Percentiles rank a stretch among this genome's conserved stretches.
phyloP scores from a whole-genome alignment of 2,329 filamentous ascomycete species.

The Rachicladosporium sp. region DNA sequence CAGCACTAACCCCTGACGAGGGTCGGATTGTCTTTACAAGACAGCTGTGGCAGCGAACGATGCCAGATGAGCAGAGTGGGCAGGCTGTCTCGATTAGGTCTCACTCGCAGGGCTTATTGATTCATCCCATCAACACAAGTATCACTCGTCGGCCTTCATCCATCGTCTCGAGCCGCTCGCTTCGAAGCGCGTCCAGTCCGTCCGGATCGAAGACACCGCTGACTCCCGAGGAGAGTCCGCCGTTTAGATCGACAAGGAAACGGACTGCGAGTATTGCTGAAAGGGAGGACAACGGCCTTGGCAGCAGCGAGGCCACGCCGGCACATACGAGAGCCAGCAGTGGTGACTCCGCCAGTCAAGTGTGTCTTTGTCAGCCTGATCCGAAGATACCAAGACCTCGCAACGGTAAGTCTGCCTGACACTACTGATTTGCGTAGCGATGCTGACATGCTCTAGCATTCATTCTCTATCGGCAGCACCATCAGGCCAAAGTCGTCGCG shows the following conservation, averaged over 20 bases:
- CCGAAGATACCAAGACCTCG: conserved; percentile 59
- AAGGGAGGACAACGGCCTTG: conserved; percentile 18
- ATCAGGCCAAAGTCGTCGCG: conserved; percentile 69
- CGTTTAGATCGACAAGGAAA: conserved; percentile 22
- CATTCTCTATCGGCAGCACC: conserved; percentile 90
- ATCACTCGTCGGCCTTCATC: conserved; percentile 18
- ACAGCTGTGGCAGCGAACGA: conserved; percentile 26
- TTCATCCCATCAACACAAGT: conserved; percentile 5
- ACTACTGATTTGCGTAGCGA: no score
- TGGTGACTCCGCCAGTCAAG: conserved; percentile 36
- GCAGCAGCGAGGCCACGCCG: conserved; percentile 14
- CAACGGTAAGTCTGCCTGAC: conserved; percentile 45
- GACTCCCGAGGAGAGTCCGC: conserved; percentile 25
- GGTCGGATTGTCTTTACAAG: conserved; percentile 24
- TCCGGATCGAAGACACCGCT: conserved; percentile 21
- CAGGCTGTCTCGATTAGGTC: conserved; percentile 20
- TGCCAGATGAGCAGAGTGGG: conserved; percentile 20
- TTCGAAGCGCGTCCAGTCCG: conserved; percentile 18
- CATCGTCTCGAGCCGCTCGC: conserved; percentile 19
- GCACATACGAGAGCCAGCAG: conserved; percentile 20
- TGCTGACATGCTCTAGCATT: conserved; percentile 54
- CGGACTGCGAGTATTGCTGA: conserved; percentile 20
- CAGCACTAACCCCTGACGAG: conserved; percentile 9
- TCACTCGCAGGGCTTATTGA: conserved; percentile 13
- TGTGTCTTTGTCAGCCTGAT: conserved; percentile 59